Conservation (phyloP, 345 rosid species). For the Isatis tinctoria region DNA sequence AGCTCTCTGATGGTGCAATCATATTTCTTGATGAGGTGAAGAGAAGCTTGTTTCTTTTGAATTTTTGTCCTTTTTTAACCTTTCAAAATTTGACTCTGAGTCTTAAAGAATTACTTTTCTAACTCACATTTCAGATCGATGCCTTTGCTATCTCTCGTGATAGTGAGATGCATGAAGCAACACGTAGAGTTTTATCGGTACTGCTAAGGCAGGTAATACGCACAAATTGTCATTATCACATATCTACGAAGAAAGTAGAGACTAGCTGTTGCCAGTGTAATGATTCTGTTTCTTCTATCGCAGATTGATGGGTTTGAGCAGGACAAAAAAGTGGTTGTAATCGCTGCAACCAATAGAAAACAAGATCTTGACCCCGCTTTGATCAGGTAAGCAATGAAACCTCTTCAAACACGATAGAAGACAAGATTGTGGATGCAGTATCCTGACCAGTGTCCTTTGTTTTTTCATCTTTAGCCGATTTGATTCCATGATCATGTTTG, state of each 20-base stretch:
- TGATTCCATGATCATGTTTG: slow-evolving; percentile 77
- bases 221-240: background rate
- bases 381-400: slow-evolving; percentile 49
- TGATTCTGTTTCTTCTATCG: slow-evolving; percentile 13
- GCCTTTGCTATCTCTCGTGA: slow-evolving; percentile 86
- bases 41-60: background rate
- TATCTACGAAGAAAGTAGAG: background rate
- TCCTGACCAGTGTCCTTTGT: slow-evolving; percentile 13
- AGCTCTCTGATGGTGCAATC: slow-evolving; percentile 76
- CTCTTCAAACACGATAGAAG: background rate
- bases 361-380: slow-evolving; percentile 96
- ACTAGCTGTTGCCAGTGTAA: background rate
- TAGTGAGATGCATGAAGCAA: slow-evolving; percentile 90
- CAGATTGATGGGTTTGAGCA: slow-evolving; percentile 99
- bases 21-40: slow-evolving; percentile 92
- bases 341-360: slow-evolving; percentile 95
- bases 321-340: slow-evolving; percentile 78
- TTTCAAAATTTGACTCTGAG: background rate
- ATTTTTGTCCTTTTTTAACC: background rate
- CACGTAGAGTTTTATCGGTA: slow-evolving; percentile 85
- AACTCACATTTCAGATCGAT: slow-evolving; percentile 60
- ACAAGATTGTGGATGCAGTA: background rate
- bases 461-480: slow-evolving; percentile 57
- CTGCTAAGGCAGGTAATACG: slow-evolving; percentile 74
- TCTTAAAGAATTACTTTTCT: background rate